Evolutionary conservation across 139 green algal species (phyloP).

Genomic region (Ostreobium quekettii): DNA sequence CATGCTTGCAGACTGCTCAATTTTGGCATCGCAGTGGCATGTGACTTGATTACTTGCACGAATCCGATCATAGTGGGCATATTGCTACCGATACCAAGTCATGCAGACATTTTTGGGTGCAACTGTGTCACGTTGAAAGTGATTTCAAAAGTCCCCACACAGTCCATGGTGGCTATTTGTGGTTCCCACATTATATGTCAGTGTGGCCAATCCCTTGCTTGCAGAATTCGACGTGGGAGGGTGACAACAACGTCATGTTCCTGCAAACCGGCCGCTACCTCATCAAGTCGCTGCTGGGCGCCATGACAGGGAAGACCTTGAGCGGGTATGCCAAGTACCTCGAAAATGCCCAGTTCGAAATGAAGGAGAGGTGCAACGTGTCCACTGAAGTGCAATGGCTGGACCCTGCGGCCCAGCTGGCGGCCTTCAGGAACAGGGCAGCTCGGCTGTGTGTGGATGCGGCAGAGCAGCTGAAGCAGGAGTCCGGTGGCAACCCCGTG

Average conservation of each 20-base stretch:
- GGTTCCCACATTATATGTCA: background rate
- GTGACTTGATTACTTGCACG: too few relatives aligned
- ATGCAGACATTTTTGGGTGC: background rate
- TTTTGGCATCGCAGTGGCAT: too few relatives aligned
- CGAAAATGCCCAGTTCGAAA: conserved; percentile 16
- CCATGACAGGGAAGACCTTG: conserved; percentile 21
- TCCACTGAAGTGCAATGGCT: background rate
- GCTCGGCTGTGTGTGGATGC: conserved; percentile 28
- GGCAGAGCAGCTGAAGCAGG: conserved; percentile 22
- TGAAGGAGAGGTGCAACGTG: conserved; percentile 21
- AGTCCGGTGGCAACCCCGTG: conserved; percentile 31
- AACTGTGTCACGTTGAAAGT: background rate
- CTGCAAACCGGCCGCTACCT: conserved; percentile 74
- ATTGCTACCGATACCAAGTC: background rate
- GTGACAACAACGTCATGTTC: conserved; percentile 85
- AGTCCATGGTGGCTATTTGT: too few relatives aligned
- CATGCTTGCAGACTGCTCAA: too few relatives aligned
- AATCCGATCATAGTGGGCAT: too few relatives aligned
- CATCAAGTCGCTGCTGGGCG: conserved; percentile 46
- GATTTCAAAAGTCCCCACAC: background rate
- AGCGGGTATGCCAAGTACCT: conserved; percentile 54
- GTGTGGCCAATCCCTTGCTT: background rate
- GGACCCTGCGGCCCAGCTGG: conserved; percentile 2
- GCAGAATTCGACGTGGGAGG: conserved; percentile 89
- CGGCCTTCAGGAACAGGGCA: conserved; percentile 42